Percentiles rank a stretch among this genome's conserved stretches.
Evolutionary conservation across 2,329 filamentous ascomycete species (phyloP).

Genomic region (Phialophora expanda): DNA sequence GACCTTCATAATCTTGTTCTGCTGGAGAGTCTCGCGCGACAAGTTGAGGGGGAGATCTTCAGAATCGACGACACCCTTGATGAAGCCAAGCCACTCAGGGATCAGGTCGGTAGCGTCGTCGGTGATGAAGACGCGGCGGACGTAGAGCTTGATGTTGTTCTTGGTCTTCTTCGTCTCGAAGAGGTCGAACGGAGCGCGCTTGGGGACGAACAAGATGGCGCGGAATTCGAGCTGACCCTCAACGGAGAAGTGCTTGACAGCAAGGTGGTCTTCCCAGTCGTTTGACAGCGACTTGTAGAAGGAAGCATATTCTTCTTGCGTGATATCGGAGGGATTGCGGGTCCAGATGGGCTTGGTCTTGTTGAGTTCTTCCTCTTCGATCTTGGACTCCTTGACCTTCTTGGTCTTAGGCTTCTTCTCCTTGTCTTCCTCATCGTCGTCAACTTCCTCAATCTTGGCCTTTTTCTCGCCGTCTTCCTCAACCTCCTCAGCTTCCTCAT

Average conservation of each 20-base stretch:
- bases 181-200: slow-evolving; percentile 98
- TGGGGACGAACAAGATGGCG: slow-evolving; percentile 98
- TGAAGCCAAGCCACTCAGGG: slow-evolving; percentile 97
- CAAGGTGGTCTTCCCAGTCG: slow-evolving; percentile 99
- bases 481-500: slow-evolving; percentile 85
- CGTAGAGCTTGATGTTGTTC: slow-evolving; percentile 99
- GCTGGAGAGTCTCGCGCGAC: slow-evolving; percentile 99
- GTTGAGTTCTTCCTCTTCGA: slow-evolving; percentile 99
- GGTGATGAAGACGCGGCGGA: slow-evolving; percentile 99
- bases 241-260: slow-evolving; percentile 99
- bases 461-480: slow-evolving; percentile 84
- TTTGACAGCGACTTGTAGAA: slow-evolving; percentile 99
- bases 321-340: slow-evolving; percentile 94
- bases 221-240: slow-evolving; percentile 99
- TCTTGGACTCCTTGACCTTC: slow-evolving; percentile 98
- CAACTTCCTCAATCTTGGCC: slow-evolving; percentile 91
- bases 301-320: slow-evolving; percentile 91
- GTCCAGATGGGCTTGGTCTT: slow-evolving; percentile 99
- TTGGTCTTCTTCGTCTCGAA: slow-evolving; percentile 99
- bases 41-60: slow-evolving; percentile 99
- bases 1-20: slow-evolving; percentile 99
- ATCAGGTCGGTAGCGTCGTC: slow-evolving; percentile 99
- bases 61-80: slow-evolving; percentile 99
- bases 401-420: slow-evolving; percentile 98
- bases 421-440: slow-evolving; percentile 79